A percentile compares a stretch with the other conserved stretches of the same genome.
Evolutionary conservation across 495 filamentous ascomycete genomes (phyloP).

Genomic region (Chaetomium tenue): DNA sequence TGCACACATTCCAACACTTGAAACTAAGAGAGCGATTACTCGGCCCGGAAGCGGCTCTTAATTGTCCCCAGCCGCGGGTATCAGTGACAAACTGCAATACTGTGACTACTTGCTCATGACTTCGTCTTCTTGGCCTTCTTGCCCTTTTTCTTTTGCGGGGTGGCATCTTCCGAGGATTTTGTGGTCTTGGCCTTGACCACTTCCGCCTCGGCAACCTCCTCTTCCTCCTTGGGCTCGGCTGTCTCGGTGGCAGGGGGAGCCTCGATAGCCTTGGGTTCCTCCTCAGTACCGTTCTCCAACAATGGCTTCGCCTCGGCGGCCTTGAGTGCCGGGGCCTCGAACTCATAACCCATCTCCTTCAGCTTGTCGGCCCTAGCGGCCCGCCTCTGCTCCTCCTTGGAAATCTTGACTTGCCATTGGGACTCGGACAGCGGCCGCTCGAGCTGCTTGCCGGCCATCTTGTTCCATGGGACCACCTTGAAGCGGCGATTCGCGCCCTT

Average conservation of each 20-base stretch:
- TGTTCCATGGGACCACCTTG: slow-evolving; percentile 82
- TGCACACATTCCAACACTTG: slow-evolving; percentile 32
- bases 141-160: slow-evolving; percentile 29
- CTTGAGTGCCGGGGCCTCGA: slow-evolving; percentile 71
- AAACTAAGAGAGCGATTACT: neutral
- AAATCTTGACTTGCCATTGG: slow-evolving; percentile 70
- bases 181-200: slow-evolving; percentile 21
- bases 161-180: slow-evolving; percentile 23
- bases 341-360: slow-evolving; percentile 80
- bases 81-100: slow-evolving; percentile 16
- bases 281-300: slow-evolving; percentile 40
- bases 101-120: slow-evolving; percentile 28
- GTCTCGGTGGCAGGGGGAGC: slow-evolving; percentile 23
- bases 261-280: slow-evolving; percentile 34
- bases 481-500: slow-evolving; percentile 84
- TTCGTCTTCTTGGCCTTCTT: slow-evolving; percentile 40
- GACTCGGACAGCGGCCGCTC: slow-evolving; percentile 65
- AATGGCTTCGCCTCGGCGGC: slow-evolving; percentile 48
- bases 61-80: slow-evolving; percentile 13
- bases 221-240: slow-evolving; percentile 23
- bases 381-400: slow-evolving; percentile 67
- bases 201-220: slow-evolving; percentile 19
- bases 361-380: slow-evolving; percentile 66
- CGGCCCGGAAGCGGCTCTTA: neutral
- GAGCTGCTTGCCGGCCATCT: slow-evolving; percentile 70